These are phyloP conservation scores for Nakaseomyces nivariensis DNA, from an alignment of 1,139 yeast species.

Conservation along the genomic window DNA sequence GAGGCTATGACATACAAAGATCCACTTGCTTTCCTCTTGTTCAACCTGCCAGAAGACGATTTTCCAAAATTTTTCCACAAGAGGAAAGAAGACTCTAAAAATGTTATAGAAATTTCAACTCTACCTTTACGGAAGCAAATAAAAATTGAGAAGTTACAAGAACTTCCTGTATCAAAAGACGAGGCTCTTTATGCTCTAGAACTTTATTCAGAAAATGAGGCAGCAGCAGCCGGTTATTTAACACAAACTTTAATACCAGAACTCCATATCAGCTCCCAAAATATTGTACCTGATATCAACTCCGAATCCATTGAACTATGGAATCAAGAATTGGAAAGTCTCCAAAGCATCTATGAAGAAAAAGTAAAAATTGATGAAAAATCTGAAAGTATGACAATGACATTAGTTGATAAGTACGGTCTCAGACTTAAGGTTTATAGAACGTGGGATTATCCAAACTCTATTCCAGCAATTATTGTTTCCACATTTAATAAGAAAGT, in stretches of 20 bases:
- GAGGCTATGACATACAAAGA: constrained; percentile 65
- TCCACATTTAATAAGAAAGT: constrained; percentile 39
- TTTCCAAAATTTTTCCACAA: constrained; percentile 45
- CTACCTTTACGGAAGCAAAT: constrained; percentile 30
- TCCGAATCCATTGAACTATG: constrained; percentile 39
- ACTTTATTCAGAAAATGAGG: constrained; percentile 37
- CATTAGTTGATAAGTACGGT: constrained; percentile 10
- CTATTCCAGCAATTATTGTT: constrained; percentile 53
- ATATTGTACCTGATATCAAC: constrained; percentile 9
- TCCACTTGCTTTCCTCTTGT: constrained; percentile 71
- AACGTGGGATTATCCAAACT: constrained; percentile 46
- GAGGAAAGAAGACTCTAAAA: constrained; percentile 39
- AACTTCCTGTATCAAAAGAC: constrained; percentile 48
- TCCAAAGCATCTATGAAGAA: constrained; percentile 43
- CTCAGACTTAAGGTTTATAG: constrained; percentile 44
- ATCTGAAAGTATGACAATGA: constrained; percentile 1
- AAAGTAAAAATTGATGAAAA: constrained; percentile 16
- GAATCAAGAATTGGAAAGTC: constrained; percentile 69
- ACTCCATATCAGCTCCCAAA: constrained; percentile 5
- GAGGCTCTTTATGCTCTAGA: constrained; percentile 46
- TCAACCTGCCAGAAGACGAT: constrained; percentile 91
- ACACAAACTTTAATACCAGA: constrained; percentile 32
- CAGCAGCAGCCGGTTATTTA: constrained; percentile 42
- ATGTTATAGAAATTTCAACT: constrained; percentile 38
- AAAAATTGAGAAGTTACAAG: constrained; percentile 44